Evolutionary conservation across 225 moss, liverwort and hornwort genomes (phyloP).

Genomic region (Sphagnum tenellum): DNA sequence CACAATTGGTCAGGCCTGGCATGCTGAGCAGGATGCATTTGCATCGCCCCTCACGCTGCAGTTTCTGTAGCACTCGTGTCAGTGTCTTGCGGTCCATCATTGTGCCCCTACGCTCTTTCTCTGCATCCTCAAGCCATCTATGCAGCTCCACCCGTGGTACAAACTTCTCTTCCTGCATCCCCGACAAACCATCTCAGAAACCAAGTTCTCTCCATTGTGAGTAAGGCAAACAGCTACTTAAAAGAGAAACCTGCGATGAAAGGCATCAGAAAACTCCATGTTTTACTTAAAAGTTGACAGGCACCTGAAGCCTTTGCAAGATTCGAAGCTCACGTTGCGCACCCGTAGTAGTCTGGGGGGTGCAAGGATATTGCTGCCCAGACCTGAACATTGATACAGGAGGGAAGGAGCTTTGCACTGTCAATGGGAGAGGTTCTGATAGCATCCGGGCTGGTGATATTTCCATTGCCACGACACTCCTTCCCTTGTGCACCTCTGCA

Average conservation of each 20-base stretch:
- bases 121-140: slow-evolving; percentile 86
- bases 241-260: too few species aligned
- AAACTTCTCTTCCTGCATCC: slow-evolving; percentile 70
- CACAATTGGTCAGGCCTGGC: slow-evolving; percentile 96
- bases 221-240: too few species aligned
- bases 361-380: slow-evolving; percentile 38
- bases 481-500: slow-evolving; percentile 46
- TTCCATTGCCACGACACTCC: slow-evolving; percentile 2
- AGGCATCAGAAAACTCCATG: background rate
- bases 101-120: slow-evolving; percentile 73
- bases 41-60: slow-evolving; percentile 76
- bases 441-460: background rate
- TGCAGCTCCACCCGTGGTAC: slow-evolving; percentile 93
- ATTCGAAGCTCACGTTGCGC: slow-evolving; percentile 85
- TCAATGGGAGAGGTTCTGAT: too few species aligned
- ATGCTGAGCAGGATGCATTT: slow-evolving; percentile 88
- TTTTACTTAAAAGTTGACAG: background rate
- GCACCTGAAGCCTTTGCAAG: slow-evolving; percentile 81
- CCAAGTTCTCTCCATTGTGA: too few species aligned
- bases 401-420: slow-evolving; percentile 4
- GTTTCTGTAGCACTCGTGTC: slow-evolving; percentile 75
- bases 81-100: slow-evolving; percentile 98
- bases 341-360: slow-evolving; percentile 64
- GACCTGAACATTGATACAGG: slow-evolving; percentile 28
- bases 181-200: too few species aligned